Conservation (phyloP, 768 basidiomycete genomes). For the Panaeolus papilionaceus region DNA sequence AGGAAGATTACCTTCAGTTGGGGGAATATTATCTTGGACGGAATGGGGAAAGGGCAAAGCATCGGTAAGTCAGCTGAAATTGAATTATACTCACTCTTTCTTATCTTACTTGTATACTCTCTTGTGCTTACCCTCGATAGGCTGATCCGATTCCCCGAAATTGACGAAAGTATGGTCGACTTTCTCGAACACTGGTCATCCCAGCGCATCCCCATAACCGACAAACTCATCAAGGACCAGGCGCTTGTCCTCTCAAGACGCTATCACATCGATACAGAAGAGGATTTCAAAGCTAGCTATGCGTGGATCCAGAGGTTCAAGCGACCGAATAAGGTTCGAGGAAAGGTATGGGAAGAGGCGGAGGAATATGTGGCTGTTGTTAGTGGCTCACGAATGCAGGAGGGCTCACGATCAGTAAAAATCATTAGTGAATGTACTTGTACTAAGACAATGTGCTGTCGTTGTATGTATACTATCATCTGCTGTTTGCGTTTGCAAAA, state of each 20-base stretch:
- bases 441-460: too few relatives aligned
- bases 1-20: background rate
- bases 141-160: background rate
- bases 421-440: background rate
- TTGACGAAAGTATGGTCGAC: background rate
- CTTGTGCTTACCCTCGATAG: background rate
- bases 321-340: background rate
- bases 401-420: background rate
- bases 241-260: background rate
- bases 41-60: background rate
- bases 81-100: background rate
- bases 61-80: background rate
- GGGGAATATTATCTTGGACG: background rate
- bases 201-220: background rate
- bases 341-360: background rate
- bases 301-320: background rate
- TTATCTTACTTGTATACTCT: background rate
- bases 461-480: too few relatives aligned
- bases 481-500: too few relatives aligned
- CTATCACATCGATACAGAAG: background rate
- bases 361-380: background rate
- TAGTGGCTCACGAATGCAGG: background rate
- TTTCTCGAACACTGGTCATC: conserved; percentile 3
- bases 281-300: background rate
- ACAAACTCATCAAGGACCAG: background rate